Percentiles rank a stretch among this genome's conserved stretches.
Evolutionary conservation across 140 eudicot genomes (phyloP).

Genomic region (Cichorium intybus): DNA sequence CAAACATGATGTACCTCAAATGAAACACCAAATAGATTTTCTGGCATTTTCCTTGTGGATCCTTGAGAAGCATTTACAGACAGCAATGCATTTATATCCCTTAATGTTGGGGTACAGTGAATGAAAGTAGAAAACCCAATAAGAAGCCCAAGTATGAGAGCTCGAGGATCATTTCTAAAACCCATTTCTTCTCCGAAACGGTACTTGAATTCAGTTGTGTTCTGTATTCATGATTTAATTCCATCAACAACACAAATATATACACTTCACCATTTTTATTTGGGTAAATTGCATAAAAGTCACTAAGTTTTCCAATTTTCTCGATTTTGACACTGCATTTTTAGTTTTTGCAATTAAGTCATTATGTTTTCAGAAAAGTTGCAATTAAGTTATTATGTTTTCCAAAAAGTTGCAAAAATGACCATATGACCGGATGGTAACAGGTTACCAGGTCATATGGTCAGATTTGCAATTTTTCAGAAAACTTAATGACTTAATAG

Average conservation of each 20-base stretch:
- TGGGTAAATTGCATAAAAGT: too few species aligned
- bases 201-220: background rate
- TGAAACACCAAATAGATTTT: slow-evolving; percentile 73
- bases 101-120: slow-evolving; percentile 40
- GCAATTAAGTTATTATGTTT: too few species aligned
- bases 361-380: too few species aligned
- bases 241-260: background rate
- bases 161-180: slow-evolving; percentile 17
- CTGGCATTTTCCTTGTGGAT: slow-evolving; percentile 55
- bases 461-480: too few species aligned
- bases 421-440: too few species aligned
- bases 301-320: too few species aligned
- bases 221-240: background rate
- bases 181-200: slow-evolving; percentile 48
- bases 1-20: slow-evolving; percentile 62
- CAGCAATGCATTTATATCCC: slow-evolving; percentile 52
- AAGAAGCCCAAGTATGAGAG: slow-evolving; percentile 34
- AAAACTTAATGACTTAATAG: too few species aligned
- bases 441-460: too few species aligned
- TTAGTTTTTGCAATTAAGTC: too few species aligned
- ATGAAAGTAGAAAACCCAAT: slow-evolving; percentile 33
- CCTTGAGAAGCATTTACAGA: slow-evolving; percentile 62
- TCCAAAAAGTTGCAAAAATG: too few species aligned
- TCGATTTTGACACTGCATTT: too few species aligned
- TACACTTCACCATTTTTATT: background rate